Conservation (phyloP, 352 stramenopile species). For the Vaucheria bursata region DNA sequence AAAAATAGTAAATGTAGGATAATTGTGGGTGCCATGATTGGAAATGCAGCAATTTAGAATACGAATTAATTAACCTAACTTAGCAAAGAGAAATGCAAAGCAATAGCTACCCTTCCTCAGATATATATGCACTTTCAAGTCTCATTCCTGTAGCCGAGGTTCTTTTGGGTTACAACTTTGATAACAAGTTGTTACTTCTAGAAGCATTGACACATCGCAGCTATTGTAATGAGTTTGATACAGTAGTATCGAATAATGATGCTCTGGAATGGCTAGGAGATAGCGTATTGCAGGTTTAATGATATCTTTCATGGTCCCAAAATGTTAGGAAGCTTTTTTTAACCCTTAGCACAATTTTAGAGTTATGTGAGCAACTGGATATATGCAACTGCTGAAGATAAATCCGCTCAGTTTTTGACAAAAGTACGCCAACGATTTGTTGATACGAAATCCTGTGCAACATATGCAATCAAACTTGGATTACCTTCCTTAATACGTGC, state of each 20-base stretch:
- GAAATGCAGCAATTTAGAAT: too few relatives aligned
- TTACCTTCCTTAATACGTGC: conserved; percentile 22
- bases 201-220: conserved; percentile 32
- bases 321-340: conserved; percentile 26
- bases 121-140: neutral
- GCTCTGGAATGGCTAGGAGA: conserved; percentile 44
- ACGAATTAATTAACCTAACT: too few relatives aligned
- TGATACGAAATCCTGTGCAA: conserved; percentile 18
- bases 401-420: conserved; percentile 9
- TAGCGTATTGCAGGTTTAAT: conserved; percentile 37
- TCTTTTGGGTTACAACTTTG: conserved; percentile 27
- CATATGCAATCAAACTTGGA: conserved; percentile 23
- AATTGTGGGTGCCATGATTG: too few relatives aligned
- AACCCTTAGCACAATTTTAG: conserved; percentile 15
- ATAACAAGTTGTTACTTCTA: conserved; percentile 22
- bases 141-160: conserved; percentile 13
- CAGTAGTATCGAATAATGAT: conserved; percentile 21
- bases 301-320: too few relatives aligned
- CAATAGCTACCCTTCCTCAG: too few relatives aligned
- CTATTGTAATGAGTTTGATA: conserved; percentile 29
- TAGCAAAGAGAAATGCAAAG: too few relatives aligned
- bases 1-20: too few relatives aligned
- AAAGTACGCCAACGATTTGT: conserved; percentile 29
- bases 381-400: neutral
- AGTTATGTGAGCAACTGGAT: conserved; percentile 17